phyloP scores from a whole-genome alignment of 2,329 filamentous ascomycete genomes.

The Sporothrix dimorphospora region DNA sequence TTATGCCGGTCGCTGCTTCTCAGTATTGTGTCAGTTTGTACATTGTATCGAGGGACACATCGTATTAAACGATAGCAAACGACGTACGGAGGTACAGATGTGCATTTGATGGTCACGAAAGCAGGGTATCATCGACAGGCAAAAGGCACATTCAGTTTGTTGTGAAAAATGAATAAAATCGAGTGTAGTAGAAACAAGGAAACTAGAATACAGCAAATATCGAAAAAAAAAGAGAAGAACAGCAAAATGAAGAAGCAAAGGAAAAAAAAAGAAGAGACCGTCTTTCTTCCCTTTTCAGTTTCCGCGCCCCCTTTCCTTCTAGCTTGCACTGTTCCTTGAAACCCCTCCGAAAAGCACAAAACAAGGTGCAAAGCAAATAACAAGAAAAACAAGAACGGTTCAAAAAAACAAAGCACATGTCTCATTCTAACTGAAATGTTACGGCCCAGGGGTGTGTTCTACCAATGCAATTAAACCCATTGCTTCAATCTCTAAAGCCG shows the following conservation, averaged over 20 bases:
- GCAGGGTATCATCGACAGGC: too few species aligned
- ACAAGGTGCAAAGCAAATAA: neutral
- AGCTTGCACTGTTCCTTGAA: neutral
- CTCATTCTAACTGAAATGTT: constrained; percentile 11
- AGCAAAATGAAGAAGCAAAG: neutral
- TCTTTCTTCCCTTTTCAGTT: neutral
- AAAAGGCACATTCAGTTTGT: too few species aligned
- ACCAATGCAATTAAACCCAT: constrained; percentile 17
- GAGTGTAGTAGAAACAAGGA: neutral
- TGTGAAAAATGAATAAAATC: neutral
- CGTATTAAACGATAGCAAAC: too few species aligned
- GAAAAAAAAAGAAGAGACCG: neutral
- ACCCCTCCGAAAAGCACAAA: neutral
- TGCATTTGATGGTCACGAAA: too few species aligned
- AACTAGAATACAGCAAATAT: constrained; percentile 15
- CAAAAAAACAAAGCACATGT: neutral
- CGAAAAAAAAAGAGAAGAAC: neutral
- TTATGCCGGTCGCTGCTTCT: too few species aligned
- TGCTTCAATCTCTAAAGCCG: neutral
- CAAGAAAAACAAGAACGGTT: neutral
- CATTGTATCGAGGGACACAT: too few species aligned
- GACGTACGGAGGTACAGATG: too few species aligned
- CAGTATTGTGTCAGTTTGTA: too few species aligned
- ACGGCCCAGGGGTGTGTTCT: constrained; percentile 10
- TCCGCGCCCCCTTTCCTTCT: neutral